phyloP scores from a whole-genome alignment of 495 filamentous ascomycete genomes.

The Platismatia glauca region DNA sequence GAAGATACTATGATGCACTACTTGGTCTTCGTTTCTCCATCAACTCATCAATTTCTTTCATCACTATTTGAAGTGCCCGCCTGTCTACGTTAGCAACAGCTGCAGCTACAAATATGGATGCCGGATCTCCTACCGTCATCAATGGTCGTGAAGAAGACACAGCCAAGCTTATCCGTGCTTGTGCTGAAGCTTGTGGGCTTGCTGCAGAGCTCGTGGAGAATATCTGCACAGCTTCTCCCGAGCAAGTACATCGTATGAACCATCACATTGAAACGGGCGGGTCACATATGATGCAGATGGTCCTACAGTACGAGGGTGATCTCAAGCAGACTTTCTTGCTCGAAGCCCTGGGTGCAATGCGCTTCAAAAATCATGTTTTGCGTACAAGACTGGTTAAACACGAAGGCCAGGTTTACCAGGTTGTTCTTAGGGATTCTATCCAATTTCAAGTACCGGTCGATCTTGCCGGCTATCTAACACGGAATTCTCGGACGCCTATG shows the following conservation, averaged over 20 bases:
- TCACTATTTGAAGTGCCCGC: too few relatives aligned
- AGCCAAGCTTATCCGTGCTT: slow-evolving; percentile 5
- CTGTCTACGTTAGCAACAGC: background rate
- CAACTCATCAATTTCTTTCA: background rate
- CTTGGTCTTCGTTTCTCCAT: background rate
- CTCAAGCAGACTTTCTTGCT: background rate
- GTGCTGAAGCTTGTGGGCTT: slow-evolving; percentile 8
- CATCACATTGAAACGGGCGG: background rate
- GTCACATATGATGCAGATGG: background rate
- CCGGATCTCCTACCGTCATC: background rate
- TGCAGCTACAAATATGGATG: background rate
- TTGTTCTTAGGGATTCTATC: background rate
- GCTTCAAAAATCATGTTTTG: background rate
- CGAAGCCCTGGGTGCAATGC: background rate
- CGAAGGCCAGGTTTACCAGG: background rate
- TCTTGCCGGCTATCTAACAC: background rate
- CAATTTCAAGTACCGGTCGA: background rate
- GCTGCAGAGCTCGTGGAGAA: background rate
- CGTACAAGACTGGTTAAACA: slow-evolving; percentile 7
- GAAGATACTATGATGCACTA: background rate
- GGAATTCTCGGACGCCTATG: background rate
- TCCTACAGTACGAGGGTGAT: background rate
- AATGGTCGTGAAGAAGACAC: background rate
- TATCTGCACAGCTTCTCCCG: background rate
- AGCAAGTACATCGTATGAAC: slow-evolving; percentile 3